Conservation (phyloP, 2,329 filamentous ascomycete species). For the Botrytis sinoallii region DNA sequence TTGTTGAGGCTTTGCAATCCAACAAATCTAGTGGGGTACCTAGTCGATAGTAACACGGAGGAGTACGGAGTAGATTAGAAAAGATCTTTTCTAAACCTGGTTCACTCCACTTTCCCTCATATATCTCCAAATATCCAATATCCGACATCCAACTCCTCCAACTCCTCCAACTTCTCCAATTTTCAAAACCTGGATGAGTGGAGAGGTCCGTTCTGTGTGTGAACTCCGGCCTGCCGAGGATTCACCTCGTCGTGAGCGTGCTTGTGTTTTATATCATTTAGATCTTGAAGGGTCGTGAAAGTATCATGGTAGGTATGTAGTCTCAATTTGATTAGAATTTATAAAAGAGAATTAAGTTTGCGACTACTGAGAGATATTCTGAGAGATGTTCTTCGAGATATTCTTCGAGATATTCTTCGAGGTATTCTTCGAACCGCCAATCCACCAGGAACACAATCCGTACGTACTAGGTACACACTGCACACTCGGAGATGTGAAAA, state of each 20-base stretch:
- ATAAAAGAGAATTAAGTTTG: background rate
- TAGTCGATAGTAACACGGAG: background rate
- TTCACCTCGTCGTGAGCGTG: background rate
- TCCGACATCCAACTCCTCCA: background rate
- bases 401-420: background rate
- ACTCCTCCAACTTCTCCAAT: background rate
- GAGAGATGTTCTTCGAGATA: background rate
- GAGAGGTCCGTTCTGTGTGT: background rate
- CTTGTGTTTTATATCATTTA: background rate
- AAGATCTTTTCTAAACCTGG: background rate
- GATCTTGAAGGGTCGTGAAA: background rate
- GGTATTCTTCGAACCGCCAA: background rate
- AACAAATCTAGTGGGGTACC: conserved; percentile 7
- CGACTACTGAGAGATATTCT: background rate
- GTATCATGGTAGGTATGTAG: no score
- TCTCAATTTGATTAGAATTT: no score
- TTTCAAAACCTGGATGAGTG: background rate
- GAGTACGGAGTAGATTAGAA: background rate
- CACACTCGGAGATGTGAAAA: no score
- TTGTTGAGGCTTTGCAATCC: conserved; percentile 3
- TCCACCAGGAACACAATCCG: background rate
- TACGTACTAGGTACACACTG: no score
- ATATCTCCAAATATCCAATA: background rate
- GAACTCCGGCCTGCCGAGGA: background rate
- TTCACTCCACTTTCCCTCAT: background rate